phyloP scores from a whole-genome alignment of 2,329 filamentous ascomycete species.

The Knufia petricola region DNA sequence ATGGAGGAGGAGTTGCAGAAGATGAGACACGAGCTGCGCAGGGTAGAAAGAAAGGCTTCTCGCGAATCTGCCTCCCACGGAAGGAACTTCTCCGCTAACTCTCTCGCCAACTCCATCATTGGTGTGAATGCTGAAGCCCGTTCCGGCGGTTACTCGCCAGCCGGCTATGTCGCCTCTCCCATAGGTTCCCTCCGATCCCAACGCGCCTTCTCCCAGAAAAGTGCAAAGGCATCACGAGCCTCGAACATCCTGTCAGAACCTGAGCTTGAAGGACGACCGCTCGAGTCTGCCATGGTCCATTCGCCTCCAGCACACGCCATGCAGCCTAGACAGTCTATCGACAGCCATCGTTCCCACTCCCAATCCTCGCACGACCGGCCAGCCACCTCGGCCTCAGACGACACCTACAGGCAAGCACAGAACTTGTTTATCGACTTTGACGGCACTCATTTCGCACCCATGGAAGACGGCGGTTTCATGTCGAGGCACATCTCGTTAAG shows the following conservation, averaged over 20 bases:
- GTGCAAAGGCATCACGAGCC: conserved; percentile 30
- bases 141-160: conserved; percentile 34
- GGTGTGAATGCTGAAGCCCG: conserved; percentile 28
- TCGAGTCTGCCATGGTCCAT: conserved; percentile 18
- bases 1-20: conserved; percentile 37
- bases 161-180: conserved; percentile 31
- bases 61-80: conserved; percentile 13
- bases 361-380: conserved; percentile 24
- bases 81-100: conserved; percentile 30
- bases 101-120: conserved; percentile 34
- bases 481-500: conserved; percentile 30
- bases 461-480: conserved; percentile 15
- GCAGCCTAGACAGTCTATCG: conserved; percentile 10
- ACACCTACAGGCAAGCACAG: conserved; percentile 37
- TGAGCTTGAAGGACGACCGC: conserved; percentile 27
- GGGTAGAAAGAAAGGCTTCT: conserved; percentile 23
- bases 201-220: conserved; percentile 26
- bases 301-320: conserved; percentile 18
- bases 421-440: conserved; percentile 40
- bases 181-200: conserved; percentile 34
- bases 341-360: conserved; percentile 5
- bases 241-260: conserved; percentile 33
- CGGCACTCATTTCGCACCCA: conserved; percentile 36
- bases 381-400: conserved; percentile 33
- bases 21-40: conserved; percentile 36